Conservation (phyloP, 768 basidiomycete species). For the Dacryopinax primogenitus region DNA sequence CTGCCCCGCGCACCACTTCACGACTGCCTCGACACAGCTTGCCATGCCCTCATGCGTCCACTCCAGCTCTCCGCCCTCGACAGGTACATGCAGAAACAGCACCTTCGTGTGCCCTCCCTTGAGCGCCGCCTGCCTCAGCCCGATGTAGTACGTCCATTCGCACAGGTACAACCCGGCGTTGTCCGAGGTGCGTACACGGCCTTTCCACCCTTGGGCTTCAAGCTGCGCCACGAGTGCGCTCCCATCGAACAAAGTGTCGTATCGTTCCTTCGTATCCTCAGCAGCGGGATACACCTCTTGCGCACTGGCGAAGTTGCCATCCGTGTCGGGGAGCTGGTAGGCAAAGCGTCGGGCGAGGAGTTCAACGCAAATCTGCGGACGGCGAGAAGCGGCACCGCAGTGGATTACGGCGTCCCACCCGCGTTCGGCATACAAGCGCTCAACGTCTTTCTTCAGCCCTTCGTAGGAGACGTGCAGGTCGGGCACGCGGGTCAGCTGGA, state of each 20-base stretch:
- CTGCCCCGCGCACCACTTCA: not conserved
- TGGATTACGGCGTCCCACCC: constrained; percentile 9
- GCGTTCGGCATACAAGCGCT: not conserved
- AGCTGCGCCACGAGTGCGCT: not conserved
- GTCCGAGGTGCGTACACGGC: not conserved
- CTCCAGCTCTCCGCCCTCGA: constrained; percentile 1
- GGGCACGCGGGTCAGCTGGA: constrained; percentile 4
- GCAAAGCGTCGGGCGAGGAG: not conserved
- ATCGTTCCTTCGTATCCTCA: not conserved
- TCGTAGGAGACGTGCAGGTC: constrained; percentile 12
- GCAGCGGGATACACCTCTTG: constrained; percentile 4
- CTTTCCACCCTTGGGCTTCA: not conserved
- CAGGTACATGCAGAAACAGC: constrained; percentile 11
- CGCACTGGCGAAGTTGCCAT: constrained; percentile 5
- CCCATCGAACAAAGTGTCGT: constrained; percentile 1
- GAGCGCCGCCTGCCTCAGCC: constrained; percentile 2
- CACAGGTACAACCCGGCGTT: constrained; percentile 12
- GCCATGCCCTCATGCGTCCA: constrained; percentile 10
- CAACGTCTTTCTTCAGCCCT: not conserved
- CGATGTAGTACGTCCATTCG: constrained; percentile 12
- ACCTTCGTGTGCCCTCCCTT: constrained; percentile 4
- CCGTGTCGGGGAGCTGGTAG: constrained; percentile 8
- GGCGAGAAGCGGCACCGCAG: constrained; percentile 6
- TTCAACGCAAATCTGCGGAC: not conserved
- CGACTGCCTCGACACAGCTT: constrained; percentile 9